phyloP scores from a whole-genome alignment of 306 rosid species.

The Quercus parvula region DNA sequence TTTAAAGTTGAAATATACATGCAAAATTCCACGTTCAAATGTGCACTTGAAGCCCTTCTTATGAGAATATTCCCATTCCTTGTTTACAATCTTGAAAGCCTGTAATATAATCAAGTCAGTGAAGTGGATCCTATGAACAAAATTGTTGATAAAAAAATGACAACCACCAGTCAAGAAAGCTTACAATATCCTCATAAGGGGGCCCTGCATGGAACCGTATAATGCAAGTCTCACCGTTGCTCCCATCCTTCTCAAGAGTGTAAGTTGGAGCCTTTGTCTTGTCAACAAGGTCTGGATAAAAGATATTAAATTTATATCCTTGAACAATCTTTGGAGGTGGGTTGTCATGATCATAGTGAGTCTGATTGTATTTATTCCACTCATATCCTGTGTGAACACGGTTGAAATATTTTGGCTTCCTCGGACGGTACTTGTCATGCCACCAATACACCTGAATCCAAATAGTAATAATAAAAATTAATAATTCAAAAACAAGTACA shows the following conservation, averaged over 20 bases:
- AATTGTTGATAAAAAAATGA: neutral
- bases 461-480: neutral
- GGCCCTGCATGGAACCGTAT: slow-evolving; percentile 95
- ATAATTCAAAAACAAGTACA: neutral
- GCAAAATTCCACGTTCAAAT: slow-evolving; percentile 87
- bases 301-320: slow-evolving; percentile 90
- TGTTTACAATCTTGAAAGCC: slow-evolving; percentile 92
- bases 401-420: slow-evolving; percentile 96
- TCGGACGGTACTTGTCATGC: slow-evolving; percentile 95
- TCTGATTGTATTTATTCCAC: slow-evolving; percentile 97
- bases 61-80: slow-evolving; percentile 94
- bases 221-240: slow-evolving; percentile 87
- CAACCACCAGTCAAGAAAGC: slow-evolving; percentile 26
- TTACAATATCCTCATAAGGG: slow-evolving; percentile 87
- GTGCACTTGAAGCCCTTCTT: slow-evolving; percentile 93
- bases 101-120: slow-evolving; percentile 13
- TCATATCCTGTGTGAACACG: slow-evolving; percentile 97
- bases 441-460: slow-evolving; percentile 92
- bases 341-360: slow-evolving; percentile 98
- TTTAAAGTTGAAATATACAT: slow-evolving; percentile 85
- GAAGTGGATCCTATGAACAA: neutral
- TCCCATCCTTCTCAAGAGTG: slow-evolving; percentile 88
- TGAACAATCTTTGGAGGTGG: slow-evolving; percentile 98
- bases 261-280: slow-evolving; percentile 82
- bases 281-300: slow-evolving; percentile 96